Percentiles rank a stretch among this genome's conserved stretches.
Evolutionary conservation across 257 asterid genomes (phyloP).

Genomic region (Nicotiana noctiflora): DNA sequence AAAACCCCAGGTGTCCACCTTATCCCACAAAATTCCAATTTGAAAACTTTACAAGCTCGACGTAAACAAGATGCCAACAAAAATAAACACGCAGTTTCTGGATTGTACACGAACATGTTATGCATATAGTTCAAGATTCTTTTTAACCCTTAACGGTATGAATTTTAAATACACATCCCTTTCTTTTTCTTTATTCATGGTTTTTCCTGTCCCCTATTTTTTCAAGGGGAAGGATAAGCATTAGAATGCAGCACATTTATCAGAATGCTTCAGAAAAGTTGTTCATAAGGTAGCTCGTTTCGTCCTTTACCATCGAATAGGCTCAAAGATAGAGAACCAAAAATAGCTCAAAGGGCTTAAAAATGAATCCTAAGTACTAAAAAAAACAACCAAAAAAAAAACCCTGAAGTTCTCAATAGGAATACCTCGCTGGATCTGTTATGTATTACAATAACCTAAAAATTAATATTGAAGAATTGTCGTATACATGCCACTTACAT

Average conservation of each 20-base stretch:
- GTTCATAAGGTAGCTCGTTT: neutral
- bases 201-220: neutral
- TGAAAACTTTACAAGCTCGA: neutral
- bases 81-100: neutral
- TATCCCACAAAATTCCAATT: neutral
- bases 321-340: neutral
- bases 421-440: neutral
- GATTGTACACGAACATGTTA: neutral
- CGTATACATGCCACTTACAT: neutral
- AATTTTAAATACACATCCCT: neutral
- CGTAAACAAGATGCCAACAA: neutral
- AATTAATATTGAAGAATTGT: neutral
- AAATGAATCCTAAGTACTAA: neutral
- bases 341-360: neutral
- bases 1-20: neutral
- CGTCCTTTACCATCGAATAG: neutral
- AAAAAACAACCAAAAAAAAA: too few species aligned
- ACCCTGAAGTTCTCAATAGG: neutral
- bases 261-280: neutral
- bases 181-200: neutral
- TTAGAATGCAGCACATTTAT: neutral
- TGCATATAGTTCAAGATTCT: neutral
- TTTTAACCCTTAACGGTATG: neutral
- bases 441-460: neutral
- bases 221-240: neutral